These are phyloP conservation scores for Metschnikowia baotianmanensis DNA, from an alignment of 805 yeast species.

Conservation along the genomic window DNA sequence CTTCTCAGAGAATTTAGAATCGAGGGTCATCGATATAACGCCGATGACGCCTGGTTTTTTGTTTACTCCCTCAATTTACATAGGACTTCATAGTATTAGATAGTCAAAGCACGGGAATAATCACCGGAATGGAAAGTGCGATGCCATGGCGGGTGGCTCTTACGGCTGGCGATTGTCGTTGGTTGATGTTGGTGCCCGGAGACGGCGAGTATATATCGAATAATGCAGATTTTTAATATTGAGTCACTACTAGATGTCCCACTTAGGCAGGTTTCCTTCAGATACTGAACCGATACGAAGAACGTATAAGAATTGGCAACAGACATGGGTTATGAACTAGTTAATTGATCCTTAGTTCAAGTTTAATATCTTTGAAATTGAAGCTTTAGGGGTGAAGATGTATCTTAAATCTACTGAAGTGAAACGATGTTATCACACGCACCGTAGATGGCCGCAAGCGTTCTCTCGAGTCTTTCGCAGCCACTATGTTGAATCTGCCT, in stretches of 20 bases:
- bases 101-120: slow-evolving; percentile 13
- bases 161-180: slow-evolving; percentile 10
- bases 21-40: not conserved
- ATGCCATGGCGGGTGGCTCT: slow-evolving; percentile 9
- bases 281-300: no score
- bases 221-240: slow-evolving; percentile 5
- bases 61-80: slow-evolving; percentile 4
- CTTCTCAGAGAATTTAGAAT: not conserved
- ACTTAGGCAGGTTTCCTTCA: no score
- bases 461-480: no score
- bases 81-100: slow-evolving; percentile 13
- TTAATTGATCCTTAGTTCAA: no score
- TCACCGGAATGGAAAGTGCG: slow-evolving; percentile 4
- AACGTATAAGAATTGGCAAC: not conserved
- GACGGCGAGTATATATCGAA: slow-evolving; percentile 8
- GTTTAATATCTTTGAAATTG: no score
- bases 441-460: no score
- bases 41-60: not conserved
- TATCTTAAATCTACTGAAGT: no score
- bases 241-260: not conserved
- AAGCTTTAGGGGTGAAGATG: no score
- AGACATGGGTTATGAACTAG: no score
- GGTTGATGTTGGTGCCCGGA: slow-evolving; percentile 6
- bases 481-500: no score
- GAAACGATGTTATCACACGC: no score